phyloP scores from a whole-genome alignment of 192 early-diverging fungal species.

The Dispira simplex region DNA sequence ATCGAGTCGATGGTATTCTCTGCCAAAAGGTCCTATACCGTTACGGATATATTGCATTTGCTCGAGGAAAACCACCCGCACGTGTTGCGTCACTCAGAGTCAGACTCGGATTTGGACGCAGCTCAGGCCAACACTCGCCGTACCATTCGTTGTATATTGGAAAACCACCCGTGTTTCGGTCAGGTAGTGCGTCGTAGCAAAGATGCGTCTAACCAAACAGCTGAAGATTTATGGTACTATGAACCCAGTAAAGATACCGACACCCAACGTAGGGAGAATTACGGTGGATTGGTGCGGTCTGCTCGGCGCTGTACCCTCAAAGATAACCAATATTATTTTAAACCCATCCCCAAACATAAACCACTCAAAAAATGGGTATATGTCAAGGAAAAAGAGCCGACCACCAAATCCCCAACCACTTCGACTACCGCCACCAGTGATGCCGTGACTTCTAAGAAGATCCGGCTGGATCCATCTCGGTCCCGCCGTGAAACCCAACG shows the following conservation, averaged over 20 bases:
- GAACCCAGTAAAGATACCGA: conserved; percentile 25
- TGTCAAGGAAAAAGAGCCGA: neutral
- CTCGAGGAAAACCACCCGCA: conserved; percentile 15
- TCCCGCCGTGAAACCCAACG: too few species aligned
- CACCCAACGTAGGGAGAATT: conserved; percentile 23
- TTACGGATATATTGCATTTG: conserved; percentile 24
- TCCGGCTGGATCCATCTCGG: too few species aligned
- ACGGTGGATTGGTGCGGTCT: conserved; percentile 30
- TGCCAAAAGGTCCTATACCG: conserved; percentile 29
- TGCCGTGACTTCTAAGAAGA: too few species aligned
- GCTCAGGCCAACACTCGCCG: too few species aligned
- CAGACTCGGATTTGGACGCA: too few species aligned
- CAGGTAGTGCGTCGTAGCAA: conserved; percentile 31
- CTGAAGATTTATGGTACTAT: conserved; percentile 34
- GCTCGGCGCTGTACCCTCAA: conserved; percentile 33
- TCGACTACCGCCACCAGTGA: too few species aligned
- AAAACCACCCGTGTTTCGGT: conserved; percentile 28
- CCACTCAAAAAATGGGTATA: conserved; percentile 10
- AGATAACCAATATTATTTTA: conserved; percentile 35
- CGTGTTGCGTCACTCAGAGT: neutral
- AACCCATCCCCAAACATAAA: conserved; percentile 28
- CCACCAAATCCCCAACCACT: too few species aligned
- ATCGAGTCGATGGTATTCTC: conserved; percentile 33
- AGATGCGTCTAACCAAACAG: conserved; percentile 28
- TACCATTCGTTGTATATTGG: conserved; percentile 21